phyloP scores from a whole-genome alignment of 441 rosid genomes.

The Lepidium campestre region DNA sequence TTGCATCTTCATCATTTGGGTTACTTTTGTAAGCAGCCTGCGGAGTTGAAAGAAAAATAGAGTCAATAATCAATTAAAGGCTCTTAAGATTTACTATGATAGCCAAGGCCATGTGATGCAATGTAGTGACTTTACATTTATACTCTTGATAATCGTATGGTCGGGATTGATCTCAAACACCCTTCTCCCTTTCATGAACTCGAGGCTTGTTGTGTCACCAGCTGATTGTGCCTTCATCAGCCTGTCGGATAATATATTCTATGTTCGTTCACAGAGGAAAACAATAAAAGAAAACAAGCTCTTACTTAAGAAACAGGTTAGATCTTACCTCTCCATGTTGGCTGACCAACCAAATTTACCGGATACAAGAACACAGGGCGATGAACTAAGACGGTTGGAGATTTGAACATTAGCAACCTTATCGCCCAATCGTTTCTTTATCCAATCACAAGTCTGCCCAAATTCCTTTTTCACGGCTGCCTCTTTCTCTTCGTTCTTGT shows the following conservation, averaged over 20 bases:
- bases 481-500: constrained; percentile 83
- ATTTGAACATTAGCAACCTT: constrained; percentile 88
- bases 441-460: constrained; percentile 93
- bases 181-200: constrained; percentile 92
- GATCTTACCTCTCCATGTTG: constrained; percentile 85
- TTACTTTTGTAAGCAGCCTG: constrained; percentile 70
- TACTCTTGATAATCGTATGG: constrained; percentile 64
- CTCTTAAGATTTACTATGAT: not conserved
- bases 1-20: constrained; percentile 73
- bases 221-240: constrained; percentile 84
- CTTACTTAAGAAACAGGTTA: not conserved
- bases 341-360: constrained; percentile 98
- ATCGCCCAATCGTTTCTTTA: constrained; percentile 78
- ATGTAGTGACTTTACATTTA: constrained; percentile 39
- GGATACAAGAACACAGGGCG: constrained; percentile 92
- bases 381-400: constrained; percentile 81
- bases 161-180: constrained; percentile 92
- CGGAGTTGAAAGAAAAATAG: not conserved
- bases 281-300: not conserved
- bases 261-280: constrained; percentile 1
- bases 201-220: constrained; percentile 73
- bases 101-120: not conserved
- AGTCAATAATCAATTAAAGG: not conserved
- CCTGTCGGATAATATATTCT: constrained; percentile 32
- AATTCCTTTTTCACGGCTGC: constrained; percentile 73